phyloP scores from a whole-genome alignment of 1,139 yeast species.

The Saccharomycopsis phalli region DNA sequence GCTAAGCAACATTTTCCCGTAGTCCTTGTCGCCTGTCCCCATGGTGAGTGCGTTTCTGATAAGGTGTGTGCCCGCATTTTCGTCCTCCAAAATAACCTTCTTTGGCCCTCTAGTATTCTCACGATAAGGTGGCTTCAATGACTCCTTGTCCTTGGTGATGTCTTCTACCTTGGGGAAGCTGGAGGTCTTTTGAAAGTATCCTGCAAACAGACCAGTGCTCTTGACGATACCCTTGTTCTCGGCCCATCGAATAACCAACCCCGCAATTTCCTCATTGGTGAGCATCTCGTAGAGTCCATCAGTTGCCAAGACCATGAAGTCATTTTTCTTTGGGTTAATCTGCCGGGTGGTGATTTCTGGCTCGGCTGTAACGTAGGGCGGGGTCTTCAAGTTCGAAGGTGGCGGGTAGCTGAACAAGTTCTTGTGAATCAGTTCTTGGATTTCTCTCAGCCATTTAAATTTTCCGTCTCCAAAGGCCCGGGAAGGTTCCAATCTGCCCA shows the following conservation, averaged over 20 bases:
- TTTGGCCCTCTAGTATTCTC: conserved; percentile 27
- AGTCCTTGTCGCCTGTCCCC: conserved; percentile 60
- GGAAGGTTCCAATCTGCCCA: conserved; percentile 94
- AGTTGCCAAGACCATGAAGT: conserved; percentile 85
- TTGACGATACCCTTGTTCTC: conserved; percentile 53
- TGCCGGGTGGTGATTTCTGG: conserved; percentile 85
- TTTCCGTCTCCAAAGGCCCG: conserved; percentile 97
- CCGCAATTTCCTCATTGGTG: conserved; percentile 86
- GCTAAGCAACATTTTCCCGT: conserved; percentile 54
- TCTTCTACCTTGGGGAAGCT: conserved; percentile 48
- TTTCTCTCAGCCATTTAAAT: conserved; percentile 44
- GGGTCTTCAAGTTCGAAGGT: conserved; percentile 73
- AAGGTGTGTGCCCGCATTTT: conserved; percentile 84
- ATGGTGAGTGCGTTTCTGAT: conserved; percentile 86
- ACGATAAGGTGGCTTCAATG: conserved; percentile 50
- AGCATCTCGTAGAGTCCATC: conserved; percentile 93
- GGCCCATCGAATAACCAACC: conserved; percentile 91
- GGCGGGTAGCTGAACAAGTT: conserved; percentile 78
- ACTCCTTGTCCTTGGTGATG: conserved; percentile 44
- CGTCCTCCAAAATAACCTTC: conserved; percentile 57
- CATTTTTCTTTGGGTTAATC: conserved; percentile 62
- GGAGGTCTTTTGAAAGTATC: conserved; percentile 3
- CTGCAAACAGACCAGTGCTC: conserved; percentile 10
- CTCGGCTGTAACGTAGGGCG: conserved; percentile 96
- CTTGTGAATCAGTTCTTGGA: conserved; percentile 66